Evolutionary conservation across 495 filamentous ascomycete genomes (phyloP), one percentile per base, ranked within the genome.

Genomic region (Hypoxylon perforatum): DNA sequence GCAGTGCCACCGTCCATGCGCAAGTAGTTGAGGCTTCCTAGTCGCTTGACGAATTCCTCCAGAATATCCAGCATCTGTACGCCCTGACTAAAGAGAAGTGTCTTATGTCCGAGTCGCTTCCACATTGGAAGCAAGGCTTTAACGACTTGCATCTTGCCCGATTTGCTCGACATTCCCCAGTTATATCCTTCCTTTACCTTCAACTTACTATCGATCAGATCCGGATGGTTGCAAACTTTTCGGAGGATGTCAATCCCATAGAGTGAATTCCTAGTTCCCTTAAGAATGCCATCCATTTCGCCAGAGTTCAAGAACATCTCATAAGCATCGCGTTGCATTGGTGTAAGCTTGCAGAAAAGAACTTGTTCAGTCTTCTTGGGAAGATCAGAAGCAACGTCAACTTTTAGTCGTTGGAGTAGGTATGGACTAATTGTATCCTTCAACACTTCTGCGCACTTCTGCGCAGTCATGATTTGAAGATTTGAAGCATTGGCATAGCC

Each of bases 171-270:
- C 56, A 81, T 84, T 21, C 95, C 95, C 79, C 94, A 98, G 44
- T 86, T 81, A 57, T 91, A 91, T 12, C 79, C 83, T 0, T 80
- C 61, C 53, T 89, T 87, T n/a, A 76, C 72, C 22, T 84, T 87
- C 28, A 88, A 69, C 25, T 48, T 59, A 38, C 92, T 89, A 56
- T 93, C 87, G 3, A 87, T 78, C 3, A 99, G 81, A 75, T 99
- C 94, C 0, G 95, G 94, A 68, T 99, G 95, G 71, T 98, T 98
- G 79, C 95, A 97, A 42, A 99, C 93, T 80, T 99, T 99, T 57
- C 95, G 90, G 35, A 99, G 80, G 21, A 92, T 90, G 70, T 97
- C 93, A 55, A 99, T 91, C 8, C 93, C 94, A 71, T 89, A 94
- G 1, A 99, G 79, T 1, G 90, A 88, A 63, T 96, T 90, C n/a